Conservation (phyloP, 2,329 filamentous ascomycete genomes). For the Colletotrichum sp. region DNA sequence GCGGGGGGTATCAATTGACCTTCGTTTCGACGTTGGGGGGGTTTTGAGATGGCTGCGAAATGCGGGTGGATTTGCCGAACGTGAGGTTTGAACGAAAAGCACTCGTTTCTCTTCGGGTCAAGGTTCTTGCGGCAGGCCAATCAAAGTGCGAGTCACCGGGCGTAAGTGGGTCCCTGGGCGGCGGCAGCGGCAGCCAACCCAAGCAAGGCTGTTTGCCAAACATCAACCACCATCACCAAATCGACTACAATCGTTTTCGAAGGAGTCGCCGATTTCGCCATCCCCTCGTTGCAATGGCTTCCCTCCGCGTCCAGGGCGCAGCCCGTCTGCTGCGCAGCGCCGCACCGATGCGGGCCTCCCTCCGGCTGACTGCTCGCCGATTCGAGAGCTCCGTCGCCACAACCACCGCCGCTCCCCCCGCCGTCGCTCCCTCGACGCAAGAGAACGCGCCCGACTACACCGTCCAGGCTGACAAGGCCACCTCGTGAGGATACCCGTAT, state of each 20-base stretch:
- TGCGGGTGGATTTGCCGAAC: slow-evolving; percentile 18
- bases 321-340: slow-evolving; percentile 56
- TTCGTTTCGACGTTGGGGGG: slow-evolving; percentile 16
- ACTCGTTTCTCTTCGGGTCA: slow-evolving; percentile 47
- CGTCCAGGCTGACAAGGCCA: slow-evolving; percentile 82
- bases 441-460: slow-evolving; percentile 82
- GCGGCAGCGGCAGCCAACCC: background rate
- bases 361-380: slow-evolving; percentile 53
- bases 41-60: slow-evolving; percentile 15
- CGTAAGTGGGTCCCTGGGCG: background rate
- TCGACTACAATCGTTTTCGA: background rate
- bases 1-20: slow-evolving; percentile 19
- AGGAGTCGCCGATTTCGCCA: background rate
- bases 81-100: slow-evolving; percentile 47
- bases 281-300: slow-evolving; percentile 58
- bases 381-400: slow-evolving; percentile 57
- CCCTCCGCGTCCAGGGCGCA: slow-evolving; percentile 63
- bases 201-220: slow-evolving; percentile 7
- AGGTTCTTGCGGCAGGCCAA: slow-evolving; percentile 48
- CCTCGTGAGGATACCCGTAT: slow-evolving; percentile 68
- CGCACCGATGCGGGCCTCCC: slow-evolving; percentile 37
- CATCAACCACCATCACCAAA: slow-evolving; percentile 24
- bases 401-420: slow-evolving; percentile 29
- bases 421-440: slow-evolving; percentile 38
- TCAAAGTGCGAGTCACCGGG: slow-evolving; percentile 30